These are phyloP conservation scores for Aspergillus egyptiacus DNA, from an alignment of 495 filamentous ascomycete species.

Conservation along the genomic window DNA sequence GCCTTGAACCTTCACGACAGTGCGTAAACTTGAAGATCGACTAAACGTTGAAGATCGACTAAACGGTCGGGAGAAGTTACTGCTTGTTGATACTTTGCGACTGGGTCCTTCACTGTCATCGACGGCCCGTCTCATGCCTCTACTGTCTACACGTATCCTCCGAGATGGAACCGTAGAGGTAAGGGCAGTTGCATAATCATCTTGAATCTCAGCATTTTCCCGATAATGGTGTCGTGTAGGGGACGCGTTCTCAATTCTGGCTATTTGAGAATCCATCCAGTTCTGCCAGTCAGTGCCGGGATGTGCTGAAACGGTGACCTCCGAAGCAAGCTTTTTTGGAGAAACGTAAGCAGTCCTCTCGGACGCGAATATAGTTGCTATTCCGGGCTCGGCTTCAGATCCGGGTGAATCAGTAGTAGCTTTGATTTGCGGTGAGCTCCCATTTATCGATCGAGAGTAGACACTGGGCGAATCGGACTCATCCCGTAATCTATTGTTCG, in stretches of 20 bases:
- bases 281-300: slow-evolving; percentile 42
- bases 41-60: slow-evolving; percentile 33
- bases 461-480: slow-evolving; percentile 42
- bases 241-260: slow-evolving; percentile 29
- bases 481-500: neutral
- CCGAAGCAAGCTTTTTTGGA: slow-evolving; percentile 16
- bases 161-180: slow-evolving; percentile 1
- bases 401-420: slow-evolving; percentile 10
- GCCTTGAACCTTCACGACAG: slow-evolving; percentile 21
- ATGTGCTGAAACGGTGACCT: slow-evolving; percentile 4
- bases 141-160: slow-evolving; percentile 4
- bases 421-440: slow-evolving; percentile 28
- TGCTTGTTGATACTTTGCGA: slow-evolving; percentile 14
- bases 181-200: slow-evolving; percentile 26
- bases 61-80: slow-evolving; percentile 37
- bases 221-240: slow-evolving; percentile 47
- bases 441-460: slow-evolving; percentile 52
- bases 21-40: slow-evolving; percentile 29
- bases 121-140: slow-evolving; percentile 5
- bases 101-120: neutral
- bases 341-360: slow-evolving; percentile 36
- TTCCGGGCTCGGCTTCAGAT: slow-evolving; percentile 28
- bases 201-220: slow-evolving; percentile 54
- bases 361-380: slow-evolving; percentile 41
- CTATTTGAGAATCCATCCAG: slow-evolving; percentile 44